phyloP scores from a whole-genome alignment of 345 rosid species.

The Clausena lansium region DNA sequence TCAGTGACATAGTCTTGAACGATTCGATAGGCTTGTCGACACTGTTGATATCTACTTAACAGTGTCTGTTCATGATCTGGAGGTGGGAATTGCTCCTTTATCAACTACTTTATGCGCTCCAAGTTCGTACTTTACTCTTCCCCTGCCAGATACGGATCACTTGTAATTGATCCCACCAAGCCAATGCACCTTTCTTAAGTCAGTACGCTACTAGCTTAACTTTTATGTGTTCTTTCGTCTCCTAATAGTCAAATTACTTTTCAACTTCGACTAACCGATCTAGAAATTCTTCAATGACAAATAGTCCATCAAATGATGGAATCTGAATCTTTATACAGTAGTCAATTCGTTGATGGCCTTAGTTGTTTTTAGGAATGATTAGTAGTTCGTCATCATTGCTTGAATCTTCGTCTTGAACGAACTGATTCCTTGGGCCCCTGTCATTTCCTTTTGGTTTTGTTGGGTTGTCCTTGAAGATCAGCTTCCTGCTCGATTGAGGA shows the following conservation, averaged over 20 bases:
- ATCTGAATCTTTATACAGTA: no score
- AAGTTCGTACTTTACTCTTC: not conserved
- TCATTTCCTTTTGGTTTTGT: no score
- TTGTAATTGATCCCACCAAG: not conserved
- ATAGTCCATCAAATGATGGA: not conserved
- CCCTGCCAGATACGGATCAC: rapidly evolving
- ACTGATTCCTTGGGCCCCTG: not conserved
- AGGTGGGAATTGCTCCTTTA: not conserved
- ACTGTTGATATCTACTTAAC: not conserved
- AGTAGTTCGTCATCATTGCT: not conserved
- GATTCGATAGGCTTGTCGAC: not conserved
- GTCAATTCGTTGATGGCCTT: no score
- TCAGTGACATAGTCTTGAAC: no score
- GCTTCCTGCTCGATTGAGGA: no score
- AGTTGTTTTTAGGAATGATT: not conserved
- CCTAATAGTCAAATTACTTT: not conserved
- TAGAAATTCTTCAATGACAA: not conserved
- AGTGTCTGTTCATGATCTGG: not conserved
- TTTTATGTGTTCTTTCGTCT: no score
- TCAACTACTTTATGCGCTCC: not conserved
- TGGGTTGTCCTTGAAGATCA: no score
- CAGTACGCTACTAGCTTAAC: not conserved
- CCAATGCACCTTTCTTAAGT: not conserved
- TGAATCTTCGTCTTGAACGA: not conserved
- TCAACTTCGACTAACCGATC: not conserved